These are phyloP conservation scores for Penicillium verrucosum DNA, from an alignment of 2,329 filamentous ascomycete genomes.

Conservation along the genomic window DNA sequence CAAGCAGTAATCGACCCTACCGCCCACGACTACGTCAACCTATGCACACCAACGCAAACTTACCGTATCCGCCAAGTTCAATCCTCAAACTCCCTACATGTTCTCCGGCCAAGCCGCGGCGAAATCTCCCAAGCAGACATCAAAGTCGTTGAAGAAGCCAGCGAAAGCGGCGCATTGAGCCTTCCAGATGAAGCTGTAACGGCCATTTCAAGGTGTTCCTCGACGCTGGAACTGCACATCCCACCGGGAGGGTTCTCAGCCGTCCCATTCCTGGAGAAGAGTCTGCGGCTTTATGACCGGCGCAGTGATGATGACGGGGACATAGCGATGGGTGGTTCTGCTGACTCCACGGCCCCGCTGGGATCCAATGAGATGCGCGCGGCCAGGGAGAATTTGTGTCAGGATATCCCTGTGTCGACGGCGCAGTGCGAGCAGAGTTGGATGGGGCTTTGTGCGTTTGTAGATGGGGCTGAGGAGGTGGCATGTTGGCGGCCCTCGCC, in stretches of 20 bases:
- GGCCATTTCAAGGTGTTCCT: constrained; percentile 45
- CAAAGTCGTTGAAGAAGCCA: constrained; percentile 26
- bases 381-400: constrained; percentile 43
- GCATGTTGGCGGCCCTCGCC: constrained; percentile 49
- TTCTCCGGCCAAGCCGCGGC: constrained; percentile 47
- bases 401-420: constrained; percentile 52
- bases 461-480: constrained; percentile 31
- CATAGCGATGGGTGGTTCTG: constrained; percentile 16
- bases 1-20: constrained; percentile 29
- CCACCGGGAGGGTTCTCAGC: constrained; percentile 33
- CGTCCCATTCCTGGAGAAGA: constrained; percentile 28
- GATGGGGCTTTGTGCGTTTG: constrained; percentile 53
- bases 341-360: constrained; percentile 25
- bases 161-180: constrained; percentile 21
- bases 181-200: constrained; percentile 35
- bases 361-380: constrained; percentile 25
- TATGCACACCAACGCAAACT: constrained; percentile 57
- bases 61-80: constrained; percentile 63
- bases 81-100: constrained; percentile 61
- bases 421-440: constrained; percentile 52
- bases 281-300: constrained; percentile 32
- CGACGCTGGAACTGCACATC: constrained; percentile 45
- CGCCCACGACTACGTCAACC: constrained; percentile 48
- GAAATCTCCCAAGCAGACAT: constrained; percentile 27
- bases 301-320: constrained; percentile 19